Evolutionary conservation across 164 flowering plant species (phyloP).

Genomic region (Piper longum): DNA sequence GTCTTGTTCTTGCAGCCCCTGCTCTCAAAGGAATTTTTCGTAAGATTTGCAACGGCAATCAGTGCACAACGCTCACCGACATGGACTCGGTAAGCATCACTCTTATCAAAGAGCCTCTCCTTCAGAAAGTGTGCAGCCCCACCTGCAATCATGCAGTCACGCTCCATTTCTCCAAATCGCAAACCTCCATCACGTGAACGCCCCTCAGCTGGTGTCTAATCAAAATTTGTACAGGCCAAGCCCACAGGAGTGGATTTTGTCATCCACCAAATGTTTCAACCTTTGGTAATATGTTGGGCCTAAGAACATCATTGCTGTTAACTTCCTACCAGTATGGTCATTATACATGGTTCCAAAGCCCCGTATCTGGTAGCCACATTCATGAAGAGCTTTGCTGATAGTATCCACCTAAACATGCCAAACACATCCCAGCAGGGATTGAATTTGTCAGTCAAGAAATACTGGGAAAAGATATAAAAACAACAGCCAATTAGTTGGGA

Average conservation of each 20-base stretch:
- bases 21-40: conserved; percentile 88
- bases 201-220: conserved; percentile 98
- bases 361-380: conserved; percentile 97
- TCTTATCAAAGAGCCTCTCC: conserved; percentile 80
- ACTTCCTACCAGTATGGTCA: conserved; percentile 82
- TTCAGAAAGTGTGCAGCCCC: conserved; percentile 86
- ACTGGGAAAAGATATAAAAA: neutral
- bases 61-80: conserved; percentile 81
- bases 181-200: conserved; percentile 96
- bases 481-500: neutral
- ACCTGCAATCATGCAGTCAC: conserved; percentile 92
- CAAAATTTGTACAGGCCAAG: conserved; percentile 86
- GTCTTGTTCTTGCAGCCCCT: conserved; percentile 93
- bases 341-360: conserved; percentile 97
- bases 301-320: conserved; percentile 79
- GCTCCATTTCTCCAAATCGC: conserved; percentile 94
- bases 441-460: no score
- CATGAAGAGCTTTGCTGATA: conserved; percentile 89
- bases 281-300: conserved; percentile 96
- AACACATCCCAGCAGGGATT: neutral
- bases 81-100: conserved; percentile 94
- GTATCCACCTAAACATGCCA: conserved; percentile 57
- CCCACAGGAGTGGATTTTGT: conserved; percentile 94
- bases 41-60: conserved; percentile 90
- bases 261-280: conserved; percentile 95